Conservation (phyloP, 2,329 filamentous ascomycete species). For the Penicillium palitans region DNA sequence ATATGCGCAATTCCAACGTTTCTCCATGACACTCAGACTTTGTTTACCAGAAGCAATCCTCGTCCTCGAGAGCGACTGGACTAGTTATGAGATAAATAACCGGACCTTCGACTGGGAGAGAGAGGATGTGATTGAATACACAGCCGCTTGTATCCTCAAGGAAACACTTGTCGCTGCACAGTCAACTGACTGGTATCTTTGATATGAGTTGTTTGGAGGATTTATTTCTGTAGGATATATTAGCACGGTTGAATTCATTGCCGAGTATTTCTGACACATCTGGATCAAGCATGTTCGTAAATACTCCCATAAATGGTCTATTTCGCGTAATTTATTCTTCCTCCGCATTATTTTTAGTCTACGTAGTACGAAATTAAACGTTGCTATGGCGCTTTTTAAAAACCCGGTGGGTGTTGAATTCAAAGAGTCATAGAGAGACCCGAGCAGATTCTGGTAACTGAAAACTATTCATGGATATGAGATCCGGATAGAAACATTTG, state of each 20-base stretch:
- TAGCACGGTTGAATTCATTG: background rate
- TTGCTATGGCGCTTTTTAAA: background rate
- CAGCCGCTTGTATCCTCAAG: background rate
- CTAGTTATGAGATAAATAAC: background rate
- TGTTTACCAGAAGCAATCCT: background rate
- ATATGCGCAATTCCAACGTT: background rate
- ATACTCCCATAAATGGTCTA: background rate
- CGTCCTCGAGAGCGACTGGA: background rate
- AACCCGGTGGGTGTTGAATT: background rate
- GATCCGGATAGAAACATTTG: background rate
- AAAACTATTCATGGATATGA: background rate
- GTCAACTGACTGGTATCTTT: conserved; percentile 2
- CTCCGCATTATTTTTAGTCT: background rate
- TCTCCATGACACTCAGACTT: background rate
- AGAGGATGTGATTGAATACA: background rate
- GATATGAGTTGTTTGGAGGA: background rate
- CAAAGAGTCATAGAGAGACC: background rate
- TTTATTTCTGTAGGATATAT: background rate
- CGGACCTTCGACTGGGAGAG: background rate
- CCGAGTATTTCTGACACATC: too few relatives aligned
- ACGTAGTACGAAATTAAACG: background rate
- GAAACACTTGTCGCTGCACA: background rate
- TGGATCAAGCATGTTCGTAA: rapidly evolving
- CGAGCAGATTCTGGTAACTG: background rate
- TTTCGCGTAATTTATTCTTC: too few relatives aligned